A percentile compares a stretch with the other conserved stretches of the same genome.
These are phyloP conservation scores for Saccharomycopsis amapae DNA, from an alignment of 805 yeast genomes.

Conservation along the genomic window DNA sequence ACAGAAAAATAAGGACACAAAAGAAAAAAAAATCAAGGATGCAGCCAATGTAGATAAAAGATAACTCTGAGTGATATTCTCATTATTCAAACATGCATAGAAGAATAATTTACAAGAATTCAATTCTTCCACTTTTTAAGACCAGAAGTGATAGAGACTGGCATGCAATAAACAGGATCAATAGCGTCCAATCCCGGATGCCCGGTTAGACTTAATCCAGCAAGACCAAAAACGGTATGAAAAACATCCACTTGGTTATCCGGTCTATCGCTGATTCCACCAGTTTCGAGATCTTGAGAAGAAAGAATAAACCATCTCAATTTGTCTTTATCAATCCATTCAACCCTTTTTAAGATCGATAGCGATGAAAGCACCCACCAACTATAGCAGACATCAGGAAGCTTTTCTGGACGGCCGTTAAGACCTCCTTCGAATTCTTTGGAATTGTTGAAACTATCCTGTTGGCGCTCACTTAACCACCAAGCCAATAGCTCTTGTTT, in stretches of 20 bases:
- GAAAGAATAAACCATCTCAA: conserved; percentile 59
- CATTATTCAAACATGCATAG: too few species aligned
- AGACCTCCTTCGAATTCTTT: conserved; percentile 64
- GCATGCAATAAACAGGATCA: conserved; percentile 87
- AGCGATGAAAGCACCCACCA: conserved; percentile 93
- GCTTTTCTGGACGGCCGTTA: conserved; percentile 92
- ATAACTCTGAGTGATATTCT: too few species aligned
- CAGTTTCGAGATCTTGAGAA: conserved; percentile 71
- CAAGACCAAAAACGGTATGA: conserved; percentile 85
- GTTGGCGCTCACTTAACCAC: conserved; percentile 93
- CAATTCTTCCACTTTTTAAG: conserved; percentile 24
- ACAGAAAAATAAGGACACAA: too few species aligned
- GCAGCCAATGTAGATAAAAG: too few species aligned
- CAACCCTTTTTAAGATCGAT: conserved; percentile 53
- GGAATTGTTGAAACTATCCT: conserved; percentile 32
- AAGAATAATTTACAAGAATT: too few species aligned
- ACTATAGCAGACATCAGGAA: conserved; percentile 95
- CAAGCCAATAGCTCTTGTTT: conserved; percentile 48
- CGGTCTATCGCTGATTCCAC: conserved; percentile 91
- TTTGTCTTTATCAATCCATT: conserved; percentile 70
- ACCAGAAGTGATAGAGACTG: conserved; percentile 34
- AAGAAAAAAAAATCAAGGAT: too few species aligned
- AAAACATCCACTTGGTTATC: conserved; percentile 89
- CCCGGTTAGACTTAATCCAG: conserved; percentile 78
- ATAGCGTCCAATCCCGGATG: conserved; percentile 43